Base-by-base conservation (phyloP, 495 filamentous ascomycete genomes). In the Neurospora sp. region DNA sequence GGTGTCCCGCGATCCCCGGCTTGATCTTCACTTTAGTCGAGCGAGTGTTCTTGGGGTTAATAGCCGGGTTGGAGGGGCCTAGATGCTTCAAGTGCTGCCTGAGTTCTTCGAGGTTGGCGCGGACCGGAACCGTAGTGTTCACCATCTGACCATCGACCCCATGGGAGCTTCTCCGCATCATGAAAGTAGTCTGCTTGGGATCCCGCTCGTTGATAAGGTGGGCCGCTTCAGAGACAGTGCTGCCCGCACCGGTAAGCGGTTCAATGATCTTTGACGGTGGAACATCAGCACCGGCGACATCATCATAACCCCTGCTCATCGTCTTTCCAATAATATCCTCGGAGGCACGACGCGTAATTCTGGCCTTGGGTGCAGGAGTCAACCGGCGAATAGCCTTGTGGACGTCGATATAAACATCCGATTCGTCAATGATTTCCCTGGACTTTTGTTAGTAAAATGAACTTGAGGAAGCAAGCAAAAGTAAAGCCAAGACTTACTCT, bases 401-500 rank as follows among this genome's bases (percentile, higher is more conserved):
- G 12, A 99, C 94, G 82, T 99, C 96, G 76, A 99, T 91, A 76
- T 94, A 99, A 27, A 99, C 94, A 79, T 98, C 95, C 5, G 94
- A 97, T 81, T 98, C 95, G 79, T 89, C 87, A 70, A 89, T 88
- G 69, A 93, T 93, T 81, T 93, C 91, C 84, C 90, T 90, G 38
- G 18, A 10, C 60, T 44, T 11, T 20, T 16, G 72, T 75, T 39
- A 72, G 76, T 69, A 79, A 62, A 37, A 16, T 78, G 78, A 79
- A 74, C 71, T 39, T 11, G 40, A 4, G 20, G 35, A 20, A 71
- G 69, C 70, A 6, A 38, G 10, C 18, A 39, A 54, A n/a, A 44
- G 37, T 66, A 10, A 31, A 60, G 49, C n/a, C 35, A 35, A 42
- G 23, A 90, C 93, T 78, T 87, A 95, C 92, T 99, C 96, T 81